Percentiles rank a stretch among this genome's conserved stretches.
Conservation (phyloP, 1,139 yeast species). For the Taphrina pruni region DNA sequence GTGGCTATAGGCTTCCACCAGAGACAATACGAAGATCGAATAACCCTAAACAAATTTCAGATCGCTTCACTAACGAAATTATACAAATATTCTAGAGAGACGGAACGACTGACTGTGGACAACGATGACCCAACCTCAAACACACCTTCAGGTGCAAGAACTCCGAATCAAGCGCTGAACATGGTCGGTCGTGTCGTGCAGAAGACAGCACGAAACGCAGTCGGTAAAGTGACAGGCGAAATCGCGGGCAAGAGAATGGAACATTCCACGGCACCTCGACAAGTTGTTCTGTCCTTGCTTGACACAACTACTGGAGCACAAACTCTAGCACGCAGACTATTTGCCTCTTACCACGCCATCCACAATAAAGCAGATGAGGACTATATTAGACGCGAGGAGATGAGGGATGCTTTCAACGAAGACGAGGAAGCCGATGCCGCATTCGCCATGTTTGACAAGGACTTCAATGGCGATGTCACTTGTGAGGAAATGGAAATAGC, state of each 20-base stretch:
- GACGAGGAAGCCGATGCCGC: conserved; percentile 52
- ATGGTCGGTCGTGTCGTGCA: conserved; percentile 40
- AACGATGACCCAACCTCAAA: conserved; percentile 48
- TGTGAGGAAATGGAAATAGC: conserved; percentile 54
- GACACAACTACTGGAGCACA: conserved; percentile 50
- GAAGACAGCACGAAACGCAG: conserved; percentile 48
- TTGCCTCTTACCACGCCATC: conserved; percentile 51
- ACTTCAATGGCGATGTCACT: conserved; percentile 53
- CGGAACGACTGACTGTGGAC: conserved; percentile 36
- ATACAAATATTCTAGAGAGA: conserved; percentile 51
- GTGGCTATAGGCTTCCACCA: conserved; percentile 56
- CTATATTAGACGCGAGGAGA: conserved; percentile 52
- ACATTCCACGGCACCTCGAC: conserved; percentile 48
- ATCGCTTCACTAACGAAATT: conserved; percentile 51
- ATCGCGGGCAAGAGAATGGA: conserved; percentile 44
- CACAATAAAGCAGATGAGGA: conserved; percentile 53
- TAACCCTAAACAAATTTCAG: conserved; percentile 53
- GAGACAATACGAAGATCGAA: conserved; percentile 54
- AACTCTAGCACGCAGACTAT: conserved; percentile 54
- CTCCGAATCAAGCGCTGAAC: conserved; percentile 34
- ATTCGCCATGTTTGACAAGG: conserved; percentile 52
- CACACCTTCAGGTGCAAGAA: conserved; percentile 29
- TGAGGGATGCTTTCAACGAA: conserved; percentile 45
- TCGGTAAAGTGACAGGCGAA: conserved; percentile 51
- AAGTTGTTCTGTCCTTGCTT: conserved; percentile 53